Evolutionary conservation across 768 basidiomycete species (phyloP), one percentile per base, ranked within the genome.

Genomic region (Rhizopogon sp.): DNA sequence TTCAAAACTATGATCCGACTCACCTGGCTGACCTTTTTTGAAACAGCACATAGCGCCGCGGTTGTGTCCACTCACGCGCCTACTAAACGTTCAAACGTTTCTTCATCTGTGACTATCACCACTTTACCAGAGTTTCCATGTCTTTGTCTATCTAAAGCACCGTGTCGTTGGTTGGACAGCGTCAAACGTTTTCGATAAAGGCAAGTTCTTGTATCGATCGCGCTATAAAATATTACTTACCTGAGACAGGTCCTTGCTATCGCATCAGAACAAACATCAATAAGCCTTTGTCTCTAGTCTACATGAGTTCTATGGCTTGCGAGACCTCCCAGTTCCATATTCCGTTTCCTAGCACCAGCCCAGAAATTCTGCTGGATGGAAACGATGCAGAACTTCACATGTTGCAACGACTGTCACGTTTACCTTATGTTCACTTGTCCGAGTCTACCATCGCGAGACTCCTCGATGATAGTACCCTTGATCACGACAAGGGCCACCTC

Each of bases 371-470:
- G 45, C 71, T 70, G 45, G 65, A 71, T 55, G 71, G 81, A 41
- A 88, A 84, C 67, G 68, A 75, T 31, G 83, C 87, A 33, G 77
- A 80, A n/a, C 85, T 86, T 14, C 72, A 79, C 50, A 75, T 88
- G 51, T 84, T 88, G 39, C 79, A 84, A 52, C 74, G 85, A 46
- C 66, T 64, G 37, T 64, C 62, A 44, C 58, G 50, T 45, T 50
- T 60, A 44, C 58, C 6, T 22, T 47, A 55, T 17, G 42, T 29
- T 5, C 42, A 60, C 17, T 53, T 54, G 14, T 65, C 65, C 11
- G 59, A 65, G 25, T 50, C 50, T 3, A 28, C 62, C 4, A 43
- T 58, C 43, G 57, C 60, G n/a, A 56, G 31, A 5, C 25, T 39
- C 8, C 22, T 54, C 33, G 16, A 59, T 43, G 43, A 55, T 2